Percentiles rank a stretch among this genome's conserved stretches.
Conservation (phyloP, 2,329 filamentous ascomycete species). For the Aspergillus sp. region DNA sequence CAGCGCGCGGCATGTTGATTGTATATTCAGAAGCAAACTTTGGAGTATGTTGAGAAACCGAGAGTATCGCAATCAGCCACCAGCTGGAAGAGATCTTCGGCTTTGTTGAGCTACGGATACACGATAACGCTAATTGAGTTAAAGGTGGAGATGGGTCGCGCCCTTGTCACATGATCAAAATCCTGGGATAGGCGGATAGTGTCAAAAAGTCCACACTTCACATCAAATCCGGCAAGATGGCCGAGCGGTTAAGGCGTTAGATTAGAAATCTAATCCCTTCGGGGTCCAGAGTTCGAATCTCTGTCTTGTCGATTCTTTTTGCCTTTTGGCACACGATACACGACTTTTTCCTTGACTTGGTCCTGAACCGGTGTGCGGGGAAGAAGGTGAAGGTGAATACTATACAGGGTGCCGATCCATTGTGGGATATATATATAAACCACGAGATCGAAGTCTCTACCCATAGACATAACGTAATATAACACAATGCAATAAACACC, state of each 20-base stretch:
- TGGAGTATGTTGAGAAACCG: not conserved
- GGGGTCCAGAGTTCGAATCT: conserved; percentile 18
- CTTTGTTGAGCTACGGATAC: not conserved
- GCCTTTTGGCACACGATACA: not conserved
- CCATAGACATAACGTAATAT: not conserved
- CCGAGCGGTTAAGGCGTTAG: conserved; percentile 16
- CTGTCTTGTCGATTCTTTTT: conserved; percentile 13
- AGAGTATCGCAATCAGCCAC: not conserved
- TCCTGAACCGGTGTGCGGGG: not conserved
- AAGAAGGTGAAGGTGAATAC: not conserved
- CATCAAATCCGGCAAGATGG: not conserved
- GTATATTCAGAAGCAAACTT: not conserved
- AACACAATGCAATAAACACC: not conserved
- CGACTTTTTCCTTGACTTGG: not conserved
- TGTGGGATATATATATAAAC: too few species aligned
- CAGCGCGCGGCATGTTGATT: conserved; percentile 41
- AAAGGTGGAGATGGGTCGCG: not conserved
- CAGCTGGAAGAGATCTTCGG: not conserved
- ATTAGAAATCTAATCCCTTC: conserved; percentile 15
- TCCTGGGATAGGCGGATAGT: not conserved
- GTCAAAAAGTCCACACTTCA: not conserved
- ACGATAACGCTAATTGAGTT: not conserved
- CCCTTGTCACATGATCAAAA: not conserved
- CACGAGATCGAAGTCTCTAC: too few species aligned
- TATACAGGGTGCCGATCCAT: too few species aligned